Evolutionary conservation across 768 basidiomycete species (phyloP), one percentile per base, ranked within the genome.

Genomic region (Boletellus ananiceps): DNA sequence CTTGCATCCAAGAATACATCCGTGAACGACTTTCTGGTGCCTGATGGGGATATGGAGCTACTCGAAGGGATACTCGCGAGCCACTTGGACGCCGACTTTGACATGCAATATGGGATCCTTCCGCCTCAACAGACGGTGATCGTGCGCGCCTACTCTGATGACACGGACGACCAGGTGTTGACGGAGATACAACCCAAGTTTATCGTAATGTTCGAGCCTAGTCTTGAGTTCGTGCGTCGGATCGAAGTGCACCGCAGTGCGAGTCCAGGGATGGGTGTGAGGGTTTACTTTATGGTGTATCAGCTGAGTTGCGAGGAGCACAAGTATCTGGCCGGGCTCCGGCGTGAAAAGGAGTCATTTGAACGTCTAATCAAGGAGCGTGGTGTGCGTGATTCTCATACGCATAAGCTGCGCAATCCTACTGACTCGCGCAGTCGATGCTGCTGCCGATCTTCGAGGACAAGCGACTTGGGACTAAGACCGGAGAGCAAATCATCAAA

Each of bases 271-370:
- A 68, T 95, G 6, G 85, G 78, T 0, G 82, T 98, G 0, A 76
- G 94, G 13, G 87, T 97, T 2, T 98, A 98, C 68, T 93, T 97
- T 64, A 87, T 96, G 87, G 73, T 92, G n/a, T 98, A 98, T 67
- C 78, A 82, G 48, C 82, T 88, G 59, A 94, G 91, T 41, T 88
- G 87, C 55, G 96, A 99, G 66, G 96, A 99, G 59, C 93, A 95
- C 67, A 89, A 89, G 65, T 99, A 96, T 66, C 78, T 99, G 27
- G 86, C 88, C 25, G 87, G 84, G 2, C 79, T 97, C 27, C 74
- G 93, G 41, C 82, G 84, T 51, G 96, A 99, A 71, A 97, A 96
- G 64, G 88, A 95, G 45, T 83, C 93, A 0, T 98, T 98, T 59
- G 89, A 96, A 67, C 76, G 83, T 48, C 70, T 99, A 19, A 97